These are phyloP conservation scores for Colletotrichum sp. DNA, from an alignment of 2,329 filamentous ascomycete species.

Conservation along the genomic window DNA sequence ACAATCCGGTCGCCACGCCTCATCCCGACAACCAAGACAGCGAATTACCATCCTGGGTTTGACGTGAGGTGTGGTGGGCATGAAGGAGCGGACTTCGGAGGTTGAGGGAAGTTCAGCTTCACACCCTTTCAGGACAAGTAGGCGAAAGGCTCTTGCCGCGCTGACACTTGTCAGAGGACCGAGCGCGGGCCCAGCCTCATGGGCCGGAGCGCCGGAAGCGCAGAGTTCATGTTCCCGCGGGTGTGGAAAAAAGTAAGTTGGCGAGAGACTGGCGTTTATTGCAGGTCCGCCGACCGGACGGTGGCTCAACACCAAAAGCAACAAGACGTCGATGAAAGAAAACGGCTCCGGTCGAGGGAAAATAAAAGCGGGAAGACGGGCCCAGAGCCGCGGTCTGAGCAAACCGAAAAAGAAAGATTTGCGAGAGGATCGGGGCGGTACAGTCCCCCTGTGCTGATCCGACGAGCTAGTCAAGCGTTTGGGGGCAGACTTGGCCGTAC, in stretches of 20 bases:
- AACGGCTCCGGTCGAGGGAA: not conserved
- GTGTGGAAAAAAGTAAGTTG: not conserved
- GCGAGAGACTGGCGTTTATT: not conserved
- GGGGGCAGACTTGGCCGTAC: not conserved
- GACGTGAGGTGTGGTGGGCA: slow-evolving; percentile 5
- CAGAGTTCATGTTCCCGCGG: not conserved
- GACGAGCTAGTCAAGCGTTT: not conserved
- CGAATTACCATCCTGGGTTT: not conserved
- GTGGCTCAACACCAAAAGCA: not conserved
- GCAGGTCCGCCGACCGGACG: not conserved
- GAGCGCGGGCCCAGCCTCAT: not conserved
- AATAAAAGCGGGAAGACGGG: not conserved
- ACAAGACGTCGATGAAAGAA: not conserved
- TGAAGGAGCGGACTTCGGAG: not conserved
- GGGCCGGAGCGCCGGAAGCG: not conserved
- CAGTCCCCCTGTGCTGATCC: not conserved
- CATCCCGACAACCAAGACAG: not conserved
- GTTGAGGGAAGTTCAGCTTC: not conserved
- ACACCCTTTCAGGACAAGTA: not conserved
- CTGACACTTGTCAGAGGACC: slow-evolving; percentile 10
- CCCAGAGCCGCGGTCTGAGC: not conserved
- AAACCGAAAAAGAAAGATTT: slow-evolving; percentile 10
- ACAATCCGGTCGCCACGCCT: not conserved
- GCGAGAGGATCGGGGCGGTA: not conserved
- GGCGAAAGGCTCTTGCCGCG: not conserved